These are phyloP conservation scores for Salix brachista DNA, from an alignment of 345 rosid species.

Conservation along the genomic window DNA sequence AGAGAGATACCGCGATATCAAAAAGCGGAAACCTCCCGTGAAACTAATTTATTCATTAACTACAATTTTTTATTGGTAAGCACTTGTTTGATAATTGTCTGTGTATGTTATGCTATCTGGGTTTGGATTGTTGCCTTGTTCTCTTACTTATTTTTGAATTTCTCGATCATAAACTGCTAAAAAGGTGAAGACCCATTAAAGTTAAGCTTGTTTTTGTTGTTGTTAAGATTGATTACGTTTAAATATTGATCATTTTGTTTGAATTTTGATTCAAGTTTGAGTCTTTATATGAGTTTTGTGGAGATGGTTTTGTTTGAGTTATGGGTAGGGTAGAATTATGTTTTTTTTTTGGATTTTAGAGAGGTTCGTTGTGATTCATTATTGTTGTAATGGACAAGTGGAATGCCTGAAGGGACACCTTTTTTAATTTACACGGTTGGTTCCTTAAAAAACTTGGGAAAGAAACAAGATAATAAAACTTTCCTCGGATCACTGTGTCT, in stretches of 20 bases:
- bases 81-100: background rate
- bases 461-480: background rate
- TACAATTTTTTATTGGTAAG: background rate
- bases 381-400: background rate
- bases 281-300: background rate
- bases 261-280: background rate
- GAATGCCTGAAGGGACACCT: background rate
- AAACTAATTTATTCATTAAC: background rate
- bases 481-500: background rate
- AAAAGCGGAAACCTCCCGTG: background rate
- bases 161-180: background rate
- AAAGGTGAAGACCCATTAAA: background rate
- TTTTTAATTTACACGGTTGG: background rate
- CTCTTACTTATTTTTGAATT: background rate
- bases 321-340: background rate
- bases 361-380: background rate
- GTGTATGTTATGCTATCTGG: background rate
- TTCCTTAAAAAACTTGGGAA: background rate
- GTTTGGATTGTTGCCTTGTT: background rate
- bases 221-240: background rate
- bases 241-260: background rate
- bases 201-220: background rate
- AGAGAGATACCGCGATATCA: background rate
- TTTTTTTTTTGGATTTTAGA: background rate
- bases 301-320: background rate